Percentiles rank a stretch among this genome's conserved stretches.
Evolutionary conservation across 2,329 filamentous ascomycete genomes (phyloP).

Genomic region (Neonectria hederae): DNA sequence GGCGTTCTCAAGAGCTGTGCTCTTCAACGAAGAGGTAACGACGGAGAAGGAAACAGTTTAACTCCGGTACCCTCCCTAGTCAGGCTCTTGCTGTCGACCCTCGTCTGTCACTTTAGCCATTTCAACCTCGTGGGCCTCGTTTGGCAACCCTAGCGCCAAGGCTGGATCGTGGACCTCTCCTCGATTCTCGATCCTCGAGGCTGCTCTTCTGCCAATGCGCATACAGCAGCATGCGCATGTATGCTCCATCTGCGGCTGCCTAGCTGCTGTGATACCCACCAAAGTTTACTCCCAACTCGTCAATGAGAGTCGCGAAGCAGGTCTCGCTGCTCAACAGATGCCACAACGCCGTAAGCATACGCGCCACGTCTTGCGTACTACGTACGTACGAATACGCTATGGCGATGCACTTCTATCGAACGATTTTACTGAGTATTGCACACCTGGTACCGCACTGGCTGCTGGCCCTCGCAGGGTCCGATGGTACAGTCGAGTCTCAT

Average conservation of each 20-base stretch:
- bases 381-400: too few relatives aligned
- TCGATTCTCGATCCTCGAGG: neutral
- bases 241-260: neutral
- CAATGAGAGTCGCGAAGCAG: conserved; percentile 1
- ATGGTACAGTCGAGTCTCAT: conserved; percentile 7
- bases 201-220: conserved; percentile 7
- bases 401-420: neutral
- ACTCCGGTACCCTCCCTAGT: too few relatives aligned
- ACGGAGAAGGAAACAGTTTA: neutral
- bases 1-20: neutral
- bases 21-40: neutral
- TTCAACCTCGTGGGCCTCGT: conserved; percentile 12
- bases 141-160: conserved; percentile 2
- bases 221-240: conserved; percentile 4
- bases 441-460: neutral
- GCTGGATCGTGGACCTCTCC: conserved; percentile 2
- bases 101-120: too few relatives aligned
- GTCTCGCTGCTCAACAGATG: neutral
- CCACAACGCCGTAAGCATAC: conserved; percentile 5
- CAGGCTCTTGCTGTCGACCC: too few relatives aligned
- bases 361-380: conserved; percentile 11
- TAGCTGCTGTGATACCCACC: neutral
- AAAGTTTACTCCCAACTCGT: neutral
- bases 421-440: neutral
- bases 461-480: neutral